Conservation (phyloP, 352 stramenopile species). For the Peronosclerospora sorghi region DNA sequence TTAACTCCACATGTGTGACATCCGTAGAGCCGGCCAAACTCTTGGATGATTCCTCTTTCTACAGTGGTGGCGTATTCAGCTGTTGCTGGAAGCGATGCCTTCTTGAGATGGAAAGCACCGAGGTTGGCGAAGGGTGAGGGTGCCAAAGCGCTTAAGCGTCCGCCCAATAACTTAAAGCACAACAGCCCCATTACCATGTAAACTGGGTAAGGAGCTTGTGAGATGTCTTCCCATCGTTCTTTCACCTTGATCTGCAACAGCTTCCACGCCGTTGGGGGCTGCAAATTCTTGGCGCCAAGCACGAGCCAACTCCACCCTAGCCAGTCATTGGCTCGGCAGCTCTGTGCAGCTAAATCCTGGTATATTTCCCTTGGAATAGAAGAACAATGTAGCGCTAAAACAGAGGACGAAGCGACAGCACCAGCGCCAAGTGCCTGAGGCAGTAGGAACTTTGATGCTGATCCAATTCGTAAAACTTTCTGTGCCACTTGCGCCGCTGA, state of each 20-base stretch:
- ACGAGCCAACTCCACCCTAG: conserved; percentile 18
- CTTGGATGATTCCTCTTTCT: conserved; percentile 58
- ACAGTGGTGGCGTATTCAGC: conserved; percentile 55
- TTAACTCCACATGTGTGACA: conserved; percentile 79
- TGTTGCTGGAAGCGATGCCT: conserved; percentile 63
- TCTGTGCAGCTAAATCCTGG: conserved; percentile 18
- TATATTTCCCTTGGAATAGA: conserved; percentile 36
- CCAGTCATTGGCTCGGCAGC: conserved; percentile 5
- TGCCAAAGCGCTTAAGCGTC: conserved; percentile 53
- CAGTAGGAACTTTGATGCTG: conserved; percentile 29
- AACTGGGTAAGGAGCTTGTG: conserved; percentile 40
- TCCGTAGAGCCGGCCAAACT: conserved; percentile 67
- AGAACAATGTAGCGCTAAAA: conserved; percentile 33
- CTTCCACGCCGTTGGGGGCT: conserved; percentile 17
- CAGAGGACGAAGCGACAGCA: conserved; percentile 40
- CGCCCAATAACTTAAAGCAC: conserved; percentile 67
- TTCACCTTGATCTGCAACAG: conserved; percentile 16
- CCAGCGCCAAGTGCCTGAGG: conserved; percentile 27
- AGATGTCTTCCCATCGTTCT: conserved; percentile 26
- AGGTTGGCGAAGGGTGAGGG: conserved; percentile 66
- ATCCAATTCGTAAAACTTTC: conserved; percentile 32
- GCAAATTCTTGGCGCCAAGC: conserved; percentile 9
- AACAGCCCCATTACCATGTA: conserved; percentile 68
- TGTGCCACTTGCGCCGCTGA: conserved; percentile 36
- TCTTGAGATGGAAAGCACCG: conserved; percentile 68